phyloP scores from a whole-genome alignment of 23 red algal genomes.

The Gracilariopsis chorda region DNA sequence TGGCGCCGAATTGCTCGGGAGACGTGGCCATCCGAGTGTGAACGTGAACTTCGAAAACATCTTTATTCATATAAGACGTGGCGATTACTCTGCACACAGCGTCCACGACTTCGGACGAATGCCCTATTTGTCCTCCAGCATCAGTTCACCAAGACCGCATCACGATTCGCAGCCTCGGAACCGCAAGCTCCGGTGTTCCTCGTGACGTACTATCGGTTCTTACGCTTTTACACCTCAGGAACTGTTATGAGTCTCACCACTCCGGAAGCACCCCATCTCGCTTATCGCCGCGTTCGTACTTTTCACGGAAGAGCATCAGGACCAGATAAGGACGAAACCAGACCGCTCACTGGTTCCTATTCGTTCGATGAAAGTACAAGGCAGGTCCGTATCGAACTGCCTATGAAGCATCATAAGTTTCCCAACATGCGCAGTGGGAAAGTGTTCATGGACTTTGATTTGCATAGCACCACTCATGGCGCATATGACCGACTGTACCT shows the following conservation, averaged over 20 bases:
- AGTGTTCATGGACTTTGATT: constrained; percentile 21
- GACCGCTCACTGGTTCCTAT: constrained; percentile 18
- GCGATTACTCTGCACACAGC: constrained; percentile 26
- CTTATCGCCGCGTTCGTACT: constrained; percentile 15
- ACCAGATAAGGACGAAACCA: not conserved
- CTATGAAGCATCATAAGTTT: constrained; percentile 43
- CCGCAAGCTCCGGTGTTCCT: constrained; percentile 38
- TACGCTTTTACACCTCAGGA: constrained; percentile 53
- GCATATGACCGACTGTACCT: constrained; percentile 36
- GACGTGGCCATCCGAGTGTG: constrained; percentile 32
- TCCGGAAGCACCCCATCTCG: constrained; percentile 31
- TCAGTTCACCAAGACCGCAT: constrained; percentile 47
- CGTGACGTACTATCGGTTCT: constrained; percentile 40
- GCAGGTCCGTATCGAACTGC: not conserved
- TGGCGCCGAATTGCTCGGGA: constrained; percentile 25
- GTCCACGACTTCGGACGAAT: constrained; percentile 50
- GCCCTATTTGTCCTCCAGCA: constrained; percentile 37
- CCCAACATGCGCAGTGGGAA: constrained; percentile 17
- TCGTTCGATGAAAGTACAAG: constrained; percentile 15
- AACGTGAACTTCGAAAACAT: not conserved
- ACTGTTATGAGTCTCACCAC: constrained; percentile 51
- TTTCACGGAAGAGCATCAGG: not conserved
- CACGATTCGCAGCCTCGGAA: constrained; percentile 1
- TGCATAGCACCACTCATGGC: constrained; percentile 4
- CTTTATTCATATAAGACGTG: constrained; percentile 48